These are phyloP conservation scores for Termitomyces sp. DNA, from an alignment of 768 basidiomycete genomes.

Conservation along the genomic window DNA sequence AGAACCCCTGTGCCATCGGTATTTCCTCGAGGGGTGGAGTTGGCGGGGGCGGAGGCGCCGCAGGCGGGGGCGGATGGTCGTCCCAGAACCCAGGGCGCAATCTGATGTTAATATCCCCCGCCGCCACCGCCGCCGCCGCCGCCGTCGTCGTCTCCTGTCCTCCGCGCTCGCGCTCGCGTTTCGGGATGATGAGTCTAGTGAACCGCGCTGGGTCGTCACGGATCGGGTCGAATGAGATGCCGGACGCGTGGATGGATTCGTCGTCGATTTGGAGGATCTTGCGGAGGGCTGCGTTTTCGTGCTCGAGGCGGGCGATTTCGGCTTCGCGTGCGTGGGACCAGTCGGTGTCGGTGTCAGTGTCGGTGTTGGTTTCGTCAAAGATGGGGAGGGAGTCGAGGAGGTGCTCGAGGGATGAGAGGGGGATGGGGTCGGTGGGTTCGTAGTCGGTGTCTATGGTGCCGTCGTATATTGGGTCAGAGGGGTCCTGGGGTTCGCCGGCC, in stretches of 20 bases:
- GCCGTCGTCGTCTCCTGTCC: too few species aligned
- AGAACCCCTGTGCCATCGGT: not conserved
- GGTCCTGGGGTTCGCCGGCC: slow-evolving; percentile 51
- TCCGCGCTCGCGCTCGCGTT: too few species aligned
- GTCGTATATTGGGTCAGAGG: not conserved
- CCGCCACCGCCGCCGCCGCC: too few species aligned
- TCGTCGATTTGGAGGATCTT: slow-evolving; percentile 70
- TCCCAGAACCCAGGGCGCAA: slow-evolving; percentile 2
- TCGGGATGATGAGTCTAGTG: slow-evolving; percentile 24
- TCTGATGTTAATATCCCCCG: too few species aligned
- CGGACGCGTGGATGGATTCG: slow-evolving; percentile 42
- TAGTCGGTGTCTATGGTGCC: slow-evolving; percentile 16
- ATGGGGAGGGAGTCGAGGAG: slow-evolving; percentile 33
- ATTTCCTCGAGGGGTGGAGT: not conserved
- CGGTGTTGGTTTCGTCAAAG: too few species aligned
- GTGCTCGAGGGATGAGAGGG: slow-evolving; percentile 33
- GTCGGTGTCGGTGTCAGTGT: slow-evolving; percentile 39
- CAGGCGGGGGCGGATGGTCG: not conserved
- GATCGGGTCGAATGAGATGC: slow-evolving; percentile 48
- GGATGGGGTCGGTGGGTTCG: slow-evolving; percentile 25
- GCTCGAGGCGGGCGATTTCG: slow-evolving; percentile 77
- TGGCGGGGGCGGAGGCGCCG: not conserved
- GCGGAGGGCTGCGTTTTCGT: slow-evolving; percentile 79
- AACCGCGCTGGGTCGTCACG: slow-evolving; percentile 35
- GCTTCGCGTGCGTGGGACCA: slow-evolving; percentile 86